Evolutionary conservation across 371 early-diverging fungal species (phyloP), one percentile per base, ranked within the genome.

Genomic region (Mucor mucedo): DNA sequence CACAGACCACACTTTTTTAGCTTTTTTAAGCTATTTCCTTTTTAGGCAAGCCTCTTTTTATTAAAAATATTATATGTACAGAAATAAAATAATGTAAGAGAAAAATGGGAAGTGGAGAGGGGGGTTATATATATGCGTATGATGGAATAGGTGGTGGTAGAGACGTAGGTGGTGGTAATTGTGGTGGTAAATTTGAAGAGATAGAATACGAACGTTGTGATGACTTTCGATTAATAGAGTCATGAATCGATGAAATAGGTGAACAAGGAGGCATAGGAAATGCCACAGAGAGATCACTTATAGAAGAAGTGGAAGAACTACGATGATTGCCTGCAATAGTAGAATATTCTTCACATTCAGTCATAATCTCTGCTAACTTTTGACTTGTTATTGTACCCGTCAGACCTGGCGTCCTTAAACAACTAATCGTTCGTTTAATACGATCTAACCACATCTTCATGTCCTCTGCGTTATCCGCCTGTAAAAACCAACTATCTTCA

Each of bases 391-490:
- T 48, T 35, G 55, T 10, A 50, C 53, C 16, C 10, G 14, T 52
- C 16, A 29, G 48, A 7, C 4, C 49, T 41, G 4, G 27, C 21
- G 28, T 21, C 21, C 63, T 60, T 33, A 77, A 52, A 60, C 65
- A 72, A 3, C 21, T 42, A 39, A 78, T 65, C 0, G 74, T 73
- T 8, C 63, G 69, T 50, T 76, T 71, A 39, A 78, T 55, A 4
- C 59, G 62, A 10, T 68, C 66, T 29, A 78, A 56, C 79, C 79
- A 78, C 2, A 66, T 7, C 44, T 76, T 75, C 72, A 76, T 73
- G 8, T 65, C 55, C 14, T 73, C 74, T 2, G 70, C 73, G 44
- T 69, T 58, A 1, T 70, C 68, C 30, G 72, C 72, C 44, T 78
- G 73, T 8, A 78, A 28, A 40, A 60, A 76, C 79, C 79, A 78